Conservation (phyloP, 257 asterid genomes). For the Phtheirospermum japonicum region DNA sequence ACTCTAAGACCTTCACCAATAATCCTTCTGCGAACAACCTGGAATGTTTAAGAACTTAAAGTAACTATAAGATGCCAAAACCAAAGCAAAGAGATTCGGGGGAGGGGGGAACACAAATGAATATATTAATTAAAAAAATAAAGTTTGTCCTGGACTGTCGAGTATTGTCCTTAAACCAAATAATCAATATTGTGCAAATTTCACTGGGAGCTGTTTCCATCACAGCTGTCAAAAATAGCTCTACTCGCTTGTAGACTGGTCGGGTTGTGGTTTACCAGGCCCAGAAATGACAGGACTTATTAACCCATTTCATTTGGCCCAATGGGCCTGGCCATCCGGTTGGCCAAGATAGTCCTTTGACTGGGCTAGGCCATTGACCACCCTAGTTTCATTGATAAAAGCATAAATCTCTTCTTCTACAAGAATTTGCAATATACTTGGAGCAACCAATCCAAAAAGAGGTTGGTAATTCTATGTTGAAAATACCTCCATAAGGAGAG, state of each 20-base stretch:
- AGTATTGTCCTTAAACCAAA: background rate
- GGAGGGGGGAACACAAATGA: background rate
- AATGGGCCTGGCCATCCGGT: no score
- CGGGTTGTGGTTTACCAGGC: no score
- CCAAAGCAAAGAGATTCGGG: constrained; percentile 19
- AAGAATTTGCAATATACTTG: constrained; percentile 11
- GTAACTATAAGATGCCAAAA: constrained; percentile 26
- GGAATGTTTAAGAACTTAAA: constrained; percentile 32
- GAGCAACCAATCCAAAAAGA: constrained; percentile 6
- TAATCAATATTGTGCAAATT: background rate
- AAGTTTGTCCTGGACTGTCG: background rate
- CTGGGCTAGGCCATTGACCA: no score
- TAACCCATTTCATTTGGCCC: no score
- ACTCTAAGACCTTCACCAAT: constrained; percentile 81
- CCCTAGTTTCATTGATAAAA: background rate
- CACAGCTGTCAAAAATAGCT: background rate
- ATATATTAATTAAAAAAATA: background rate
- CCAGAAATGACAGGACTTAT: no score
- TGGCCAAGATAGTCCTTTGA: no score
- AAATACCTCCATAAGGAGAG: constrained; percentile 1
- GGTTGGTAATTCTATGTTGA: constrained; percentile 10
- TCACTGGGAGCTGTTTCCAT: constrained; percentile 11
- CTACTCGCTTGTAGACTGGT: no score
- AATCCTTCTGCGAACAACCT: constrained; percentile 91
- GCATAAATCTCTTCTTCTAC: constrained; percentile 1